Conservation (phyloP, 805 yeast genomes). For the Candida hispaniensis region DNA sequence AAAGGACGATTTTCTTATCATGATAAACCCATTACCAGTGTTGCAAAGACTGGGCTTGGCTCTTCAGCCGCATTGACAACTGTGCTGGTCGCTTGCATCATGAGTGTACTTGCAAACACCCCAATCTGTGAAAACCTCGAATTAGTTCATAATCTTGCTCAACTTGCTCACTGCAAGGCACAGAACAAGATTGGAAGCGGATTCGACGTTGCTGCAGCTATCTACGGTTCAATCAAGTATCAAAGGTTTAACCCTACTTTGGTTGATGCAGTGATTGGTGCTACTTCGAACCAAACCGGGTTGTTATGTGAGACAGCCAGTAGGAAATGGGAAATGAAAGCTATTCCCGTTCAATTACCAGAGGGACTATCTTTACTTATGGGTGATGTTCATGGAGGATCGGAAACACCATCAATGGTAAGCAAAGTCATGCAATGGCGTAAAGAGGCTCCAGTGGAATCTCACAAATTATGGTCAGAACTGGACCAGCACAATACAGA, state of each 20-base stretch:
- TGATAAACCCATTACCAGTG: constrained; percentile 43
- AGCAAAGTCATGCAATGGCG: constrained; percentile 66
- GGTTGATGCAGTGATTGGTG: constrained; percentile 32
- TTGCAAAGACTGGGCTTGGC: constrained; percentile 91
- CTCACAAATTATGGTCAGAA: constrained; percentile 41
- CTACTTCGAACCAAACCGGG: constrained; percentile 24
- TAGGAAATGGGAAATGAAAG: constrained; percentile 48
- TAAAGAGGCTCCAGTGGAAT: constrained; percentile 38
- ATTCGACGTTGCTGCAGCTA: constrained; percentile 93
- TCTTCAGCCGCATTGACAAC: constrained; percentile 91
- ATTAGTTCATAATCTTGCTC: constrained; percentile 72
- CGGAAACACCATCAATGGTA: constrained; percentile 89
- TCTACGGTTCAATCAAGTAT: constrained; percentile 79
- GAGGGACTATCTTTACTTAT: constrained; percentile 56
- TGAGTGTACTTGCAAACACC: constrained; percentile 21
- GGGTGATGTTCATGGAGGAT: constrained; percentile 92
- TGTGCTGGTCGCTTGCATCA: constrained; percentile 60
- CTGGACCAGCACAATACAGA: constrained; percentile 50
- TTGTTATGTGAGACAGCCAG: constrained; percentile 25
- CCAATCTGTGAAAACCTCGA: too few species aligned
- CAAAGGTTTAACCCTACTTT: constrained; percentile 56
- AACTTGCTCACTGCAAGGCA: constrained; percentile 84
- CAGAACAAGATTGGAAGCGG: constrained; percentile 96
- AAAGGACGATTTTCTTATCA: constrained; percentile 19
- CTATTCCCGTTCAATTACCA: constrained; percentile 52